These are phyloP conservation scores for Amanita pseudoporphyria DNA, from an alignment of 768 basidiomycete genomes.

Conservation along the genomic window DNA sequence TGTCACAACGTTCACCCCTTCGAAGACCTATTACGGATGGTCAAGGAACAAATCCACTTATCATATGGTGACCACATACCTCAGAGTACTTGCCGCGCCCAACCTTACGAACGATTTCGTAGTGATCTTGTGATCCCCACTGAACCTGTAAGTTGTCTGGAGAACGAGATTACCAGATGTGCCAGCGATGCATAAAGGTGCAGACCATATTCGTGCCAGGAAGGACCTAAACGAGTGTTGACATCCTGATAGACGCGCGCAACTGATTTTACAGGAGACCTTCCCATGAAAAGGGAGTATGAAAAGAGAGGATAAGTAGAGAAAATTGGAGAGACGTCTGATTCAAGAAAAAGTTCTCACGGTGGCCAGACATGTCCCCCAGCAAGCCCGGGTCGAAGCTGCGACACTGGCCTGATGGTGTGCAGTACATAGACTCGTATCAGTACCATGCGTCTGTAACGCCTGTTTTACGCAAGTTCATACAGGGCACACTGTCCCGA, in stretches of 20 bases:
- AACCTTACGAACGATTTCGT: constrained; percentile 95
- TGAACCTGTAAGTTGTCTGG: constrained; percentile 94
- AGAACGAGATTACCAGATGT: constrained; percentile 15
- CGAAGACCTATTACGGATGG: constrained; percentile 57
- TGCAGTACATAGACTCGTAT: constrained; percentile 45
- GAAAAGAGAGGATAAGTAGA: constrained; percentile 5
- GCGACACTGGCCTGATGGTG: constrained; percentile 30
- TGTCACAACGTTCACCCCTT: constrained; percentile 84
- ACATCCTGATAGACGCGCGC: constrained; percentile 85
- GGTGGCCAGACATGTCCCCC: neutral
- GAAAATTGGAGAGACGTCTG: neutral
- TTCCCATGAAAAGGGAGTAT: constrained; percentile 42
- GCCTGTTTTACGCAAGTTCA: constrained; percentile 26
- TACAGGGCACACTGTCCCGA: constrained; percentile 19
- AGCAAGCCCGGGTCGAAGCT: constrained; percentile 4
- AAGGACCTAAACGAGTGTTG: constrained; percentile 76
- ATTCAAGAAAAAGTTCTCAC: constrained; percentile 10
- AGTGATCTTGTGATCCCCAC: constrained; percentile 96
- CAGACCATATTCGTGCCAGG: constrained; percentile 95
- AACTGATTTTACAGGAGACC: constrained; percentile 67
- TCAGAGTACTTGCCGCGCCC: constrained; percentile 94
- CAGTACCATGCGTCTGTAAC: constrained; percentile 53
- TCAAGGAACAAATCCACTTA: constrained; percentile 8
- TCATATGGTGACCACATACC: constrained; percentile 31
- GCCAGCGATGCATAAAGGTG: constrained; percentile 12